Evolutionary conservation across 2,329 filamentous ascomycete species (phyloP).

Genomic region (Trichoderma brevicompactum): DNA sequence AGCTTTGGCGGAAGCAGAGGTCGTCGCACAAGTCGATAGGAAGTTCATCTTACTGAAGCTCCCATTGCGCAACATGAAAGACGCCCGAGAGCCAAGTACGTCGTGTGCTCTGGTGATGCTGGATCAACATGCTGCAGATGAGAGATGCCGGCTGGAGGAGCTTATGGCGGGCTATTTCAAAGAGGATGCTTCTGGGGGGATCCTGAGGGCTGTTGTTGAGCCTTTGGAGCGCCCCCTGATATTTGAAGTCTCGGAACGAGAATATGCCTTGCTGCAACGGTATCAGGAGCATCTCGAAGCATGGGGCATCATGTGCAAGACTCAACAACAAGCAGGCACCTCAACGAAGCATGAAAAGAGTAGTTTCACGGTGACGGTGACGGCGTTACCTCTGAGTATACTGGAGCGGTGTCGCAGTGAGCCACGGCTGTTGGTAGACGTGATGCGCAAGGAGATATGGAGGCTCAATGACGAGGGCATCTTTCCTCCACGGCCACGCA

Average conservation of each 20-base stretch:
- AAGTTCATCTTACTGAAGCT: conserved; percentile 84
- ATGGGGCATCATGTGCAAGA: conserved; percentile 77
- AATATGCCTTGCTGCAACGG: conserved; percentile 61
- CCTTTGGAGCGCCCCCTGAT: conserved; percentile 57
- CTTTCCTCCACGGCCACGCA: conserved; percentile 6
- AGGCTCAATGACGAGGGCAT: conserved; percentile 55
- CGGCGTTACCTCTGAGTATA: conserved; percentile 70
- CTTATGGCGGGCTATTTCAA: conserved; percentile 64
- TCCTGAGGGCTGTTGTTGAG: conserved; percentile 40
- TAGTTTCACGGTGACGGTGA: conserved; percentile 51
- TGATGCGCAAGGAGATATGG: conserved; percentile 79
- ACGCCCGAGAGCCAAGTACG: not conserved
- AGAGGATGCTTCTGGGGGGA: not conserved
- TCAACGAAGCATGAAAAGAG: not conserved
- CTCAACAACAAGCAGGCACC: conserved; percentile 34
- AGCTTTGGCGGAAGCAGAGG: conserved; percentile 61
- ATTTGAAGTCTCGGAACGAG: conserved; percentile 67
- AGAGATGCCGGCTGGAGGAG: conserved; percentile 77
- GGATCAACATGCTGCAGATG: conserved; percentile 95
- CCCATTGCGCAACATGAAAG: conserved; percentile 33
- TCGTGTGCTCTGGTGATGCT: conserved; percentile 71
- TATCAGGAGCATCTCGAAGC: conserved; percentile 61
- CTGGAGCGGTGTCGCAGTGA: conserved; percentile 75
- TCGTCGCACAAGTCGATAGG: conserved; percentile 82
- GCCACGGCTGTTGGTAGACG: conserved; percentile 70